These are phyloP conservation scores for Capsaspora owczarzaki DNA, from an alignment of 78 protist genomes.

Conservation along the genomic window DNA sequence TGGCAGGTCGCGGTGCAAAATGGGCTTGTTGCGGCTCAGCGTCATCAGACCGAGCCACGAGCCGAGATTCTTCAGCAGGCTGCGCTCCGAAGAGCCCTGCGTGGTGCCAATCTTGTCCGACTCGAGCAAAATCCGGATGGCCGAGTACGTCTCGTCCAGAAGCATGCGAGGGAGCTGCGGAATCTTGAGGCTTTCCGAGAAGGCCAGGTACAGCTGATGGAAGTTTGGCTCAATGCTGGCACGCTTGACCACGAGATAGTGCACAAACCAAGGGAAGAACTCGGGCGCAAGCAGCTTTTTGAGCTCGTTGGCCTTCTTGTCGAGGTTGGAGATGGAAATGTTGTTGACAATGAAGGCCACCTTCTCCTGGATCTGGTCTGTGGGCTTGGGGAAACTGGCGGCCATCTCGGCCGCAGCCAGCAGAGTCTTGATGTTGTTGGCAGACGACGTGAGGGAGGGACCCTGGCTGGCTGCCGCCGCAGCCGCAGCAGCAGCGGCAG, in stretches of 20 bases:
- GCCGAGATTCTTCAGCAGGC: conserved; percentile 89
- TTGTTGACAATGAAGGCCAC: conserved; percentile 89
- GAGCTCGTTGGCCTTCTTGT: conserved; percentile 48
- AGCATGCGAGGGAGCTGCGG: conserved; percentile 3
- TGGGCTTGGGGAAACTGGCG: neutral
- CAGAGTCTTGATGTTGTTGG: conserved; percentile 13
- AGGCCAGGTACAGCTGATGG: conserved; percentile 63
- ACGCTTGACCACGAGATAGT: conserved; percentile 84
- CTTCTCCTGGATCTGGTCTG: conserved; percentile 61
- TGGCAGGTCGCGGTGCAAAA: conserved; percentile 75
- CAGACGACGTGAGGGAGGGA: neutral
- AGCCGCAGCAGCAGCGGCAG: conserved; percentile 1
- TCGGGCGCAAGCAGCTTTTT: conserved; percentile 32
- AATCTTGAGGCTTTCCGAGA: conserved; percentile 48
- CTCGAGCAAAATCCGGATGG: conserved; percentile 27
- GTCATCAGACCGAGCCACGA: conserved; percentile 92
- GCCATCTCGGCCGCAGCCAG: neutral
- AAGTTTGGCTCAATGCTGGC: conserved; percentile 81
- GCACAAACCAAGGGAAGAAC: conserved; percentile 53
- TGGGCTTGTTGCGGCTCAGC: conserved; percentile 80
- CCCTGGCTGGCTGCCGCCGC: neutral
- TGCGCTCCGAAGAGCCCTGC: conserved; percentile 53
- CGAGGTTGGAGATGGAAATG: conserved; percentile 55
- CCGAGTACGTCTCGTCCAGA: neutral
- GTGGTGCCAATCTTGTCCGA: conserved; percentile 51